Evolutionary conservation across 495 filamentous ascomycete genomes (phyloP).

Genomic region (Chaetomium tenue): DNA sequence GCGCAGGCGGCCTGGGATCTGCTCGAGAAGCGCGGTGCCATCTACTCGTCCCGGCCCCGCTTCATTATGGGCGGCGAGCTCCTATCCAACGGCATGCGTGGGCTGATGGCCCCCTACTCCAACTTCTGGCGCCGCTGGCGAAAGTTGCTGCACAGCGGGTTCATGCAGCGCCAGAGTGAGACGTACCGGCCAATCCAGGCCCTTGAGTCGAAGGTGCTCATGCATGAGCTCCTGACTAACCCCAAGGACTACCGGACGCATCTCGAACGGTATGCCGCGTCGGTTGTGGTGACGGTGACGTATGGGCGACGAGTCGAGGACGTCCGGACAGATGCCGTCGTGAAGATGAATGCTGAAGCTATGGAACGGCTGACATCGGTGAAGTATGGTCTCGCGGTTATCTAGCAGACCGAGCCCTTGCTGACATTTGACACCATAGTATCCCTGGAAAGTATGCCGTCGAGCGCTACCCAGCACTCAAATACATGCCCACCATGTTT

Average conservation of each 20-base stretch:
- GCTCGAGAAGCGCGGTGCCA: constrained; percentile 52
- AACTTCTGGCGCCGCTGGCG: constrained; percentile 55
- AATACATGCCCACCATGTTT: constrained; percentile 51
- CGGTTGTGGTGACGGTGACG: constrained; percentile 57
- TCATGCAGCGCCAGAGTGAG: constrained; percentile 54
- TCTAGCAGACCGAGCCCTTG: neutral
- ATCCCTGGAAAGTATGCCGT: constrained; percentile 59
- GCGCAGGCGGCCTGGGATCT: constrained; percentile 57
- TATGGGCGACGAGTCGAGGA: constrained; percentile 59
- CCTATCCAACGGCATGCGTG: constrained; percentile 47
- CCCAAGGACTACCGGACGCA: constrained; percentile 38
- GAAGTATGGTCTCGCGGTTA: constrained; percentile 37
- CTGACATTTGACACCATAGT: constrained; percentile 13
- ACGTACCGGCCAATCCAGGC: constrained; percentile 57
- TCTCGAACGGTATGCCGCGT: constrained; percentile 56
- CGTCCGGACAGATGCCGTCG: constrained; percentile 52
- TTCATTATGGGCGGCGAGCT: constrained; percentile 55
- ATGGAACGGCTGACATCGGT: constrained; percentile 60
- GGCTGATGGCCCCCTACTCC: constrained; percentile 53
- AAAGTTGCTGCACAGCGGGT: constrained; percentile 55
- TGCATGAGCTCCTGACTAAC: constrained; percentile 45
- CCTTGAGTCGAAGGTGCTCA: constrained; percentile 50
- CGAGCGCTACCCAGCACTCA: constrained; percentile 57
- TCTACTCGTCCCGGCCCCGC: constrained; percentile 50
- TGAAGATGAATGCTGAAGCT: constrained; percentile 50